These are phyloP conservation scores for Salix arbutifolia DNA, from an alignment of 345 rosid genomes.

Conservation along the genomic window DNA sequence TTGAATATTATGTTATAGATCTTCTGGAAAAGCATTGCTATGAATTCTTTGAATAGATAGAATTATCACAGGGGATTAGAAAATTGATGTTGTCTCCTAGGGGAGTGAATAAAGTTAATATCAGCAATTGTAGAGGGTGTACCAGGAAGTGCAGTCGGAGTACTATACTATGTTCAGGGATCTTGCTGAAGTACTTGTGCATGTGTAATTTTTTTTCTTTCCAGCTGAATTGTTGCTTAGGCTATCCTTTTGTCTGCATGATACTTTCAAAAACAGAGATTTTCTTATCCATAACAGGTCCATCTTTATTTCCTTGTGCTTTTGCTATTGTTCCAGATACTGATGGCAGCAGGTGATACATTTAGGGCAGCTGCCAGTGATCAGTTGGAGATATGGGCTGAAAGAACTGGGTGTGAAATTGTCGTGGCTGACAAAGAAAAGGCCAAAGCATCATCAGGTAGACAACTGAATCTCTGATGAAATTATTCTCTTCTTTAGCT, in stretches of 20 bases:
- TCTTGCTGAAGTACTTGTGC: neutral
- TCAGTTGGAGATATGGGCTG: conserved; percentile 96
- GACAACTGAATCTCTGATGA: conserved; percentile 6
- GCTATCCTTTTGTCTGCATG: neutral
- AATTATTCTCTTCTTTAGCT: conserved; percentile 1
- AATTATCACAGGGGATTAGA: neutral
- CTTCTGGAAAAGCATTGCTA: neutral
- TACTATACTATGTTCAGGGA: neutral
- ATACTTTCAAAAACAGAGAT: neutral
- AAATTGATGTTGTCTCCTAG: neutral
- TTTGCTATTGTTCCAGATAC: conserved; percentile 51
- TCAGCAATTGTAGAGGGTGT: neutral
- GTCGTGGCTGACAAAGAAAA: conserved; percentile 70
- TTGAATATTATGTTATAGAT: neutral
- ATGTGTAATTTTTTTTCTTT: neutral
- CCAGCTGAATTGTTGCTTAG: neutral
- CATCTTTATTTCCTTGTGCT: conserved; percentile 18
- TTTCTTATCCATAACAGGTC: neutral
- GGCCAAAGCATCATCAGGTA: conserved; percentile 88
- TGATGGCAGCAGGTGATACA: conserved; percentile 98
- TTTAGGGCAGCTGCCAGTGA: conserved; percentile 98
- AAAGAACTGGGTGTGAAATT: conserved; percentile 88
- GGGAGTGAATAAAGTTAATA: neutral
- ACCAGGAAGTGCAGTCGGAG: neutral
- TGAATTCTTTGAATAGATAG: neutral